phyloP scores from a whole-genome alignment of 306 rosid species.

The Cucumis hystrix region DNA sequence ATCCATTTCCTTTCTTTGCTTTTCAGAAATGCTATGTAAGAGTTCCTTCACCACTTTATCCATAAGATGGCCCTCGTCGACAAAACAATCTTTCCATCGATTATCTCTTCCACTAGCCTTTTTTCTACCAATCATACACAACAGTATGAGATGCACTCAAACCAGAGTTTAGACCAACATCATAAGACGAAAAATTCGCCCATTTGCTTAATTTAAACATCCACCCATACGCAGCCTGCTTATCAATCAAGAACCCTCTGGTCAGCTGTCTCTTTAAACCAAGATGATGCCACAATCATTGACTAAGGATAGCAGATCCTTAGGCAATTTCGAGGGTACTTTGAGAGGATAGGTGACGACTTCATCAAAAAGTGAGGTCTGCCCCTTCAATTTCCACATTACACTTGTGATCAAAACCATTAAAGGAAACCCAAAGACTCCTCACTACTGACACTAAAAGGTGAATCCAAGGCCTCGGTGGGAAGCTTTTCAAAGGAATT shows the following conservation, averaged over 20 bases:
- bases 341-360: neutral
- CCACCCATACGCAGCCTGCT: constrained; percentile 93
- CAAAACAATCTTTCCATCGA: constrained; percentile 78
- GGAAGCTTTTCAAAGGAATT: too few relatives aligned
- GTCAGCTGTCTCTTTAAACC: constrained; percentile 18
- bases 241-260: constrained; percentile 91
- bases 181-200: constrained; percentile 84
- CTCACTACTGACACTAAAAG: too few relatives aligned
- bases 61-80: constrained; percentile 94
- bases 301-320: too few relatives aligned
- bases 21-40: constrained; percentile 72
- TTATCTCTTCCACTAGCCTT: constrained; percentile 81
- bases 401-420: too few relatives aligned
- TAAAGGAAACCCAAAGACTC: too few relatives aligned
- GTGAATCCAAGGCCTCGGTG: too few relatives aligned
- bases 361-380: constrained; percentile 80
- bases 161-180: constrained; percentile 80
- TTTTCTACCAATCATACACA: constrained; percentile 80
- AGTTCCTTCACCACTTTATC: constrained; percentile 88
- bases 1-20: constrained; percentile 77
- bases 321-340: constrained; percentile 9
- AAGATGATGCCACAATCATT: too few relatives aligned
- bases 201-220: constrained; percentile 89
- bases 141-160: constrained; percentile 80
- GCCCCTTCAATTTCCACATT: too few relatives aligned